phyloP scores from a whole-genome alignment of 208 protist species.

The Trypanosoma conorhini region DNA sequence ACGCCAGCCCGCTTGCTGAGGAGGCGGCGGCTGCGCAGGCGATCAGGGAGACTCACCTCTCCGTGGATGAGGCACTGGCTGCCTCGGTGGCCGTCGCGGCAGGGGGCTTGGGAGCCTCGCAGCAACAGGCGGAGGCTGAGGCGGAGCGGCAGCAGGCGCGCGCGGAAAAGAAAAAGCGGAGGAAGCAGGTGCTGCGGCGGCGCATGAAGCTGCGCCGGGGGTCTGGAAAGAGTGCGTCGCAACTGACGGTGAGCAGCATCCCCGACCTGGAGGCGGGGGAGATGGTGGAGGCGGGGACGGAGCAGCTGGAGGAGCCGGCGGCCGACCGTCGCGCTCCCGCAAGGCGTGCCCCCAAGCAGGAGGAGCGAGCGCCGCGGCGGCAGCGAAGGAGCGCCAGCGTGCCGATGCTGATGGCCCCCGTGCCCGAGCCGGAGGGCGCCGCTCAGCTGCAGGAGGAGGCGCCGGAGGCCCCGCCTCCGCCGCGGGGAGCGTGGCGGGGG shows the following conservation, averaged over 20 bases:
- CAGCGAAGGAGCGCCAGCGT: not conserved
- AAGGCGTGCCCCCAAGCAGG: too few species aligned
- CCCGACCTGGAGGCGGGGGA: constrained; percentile 48
- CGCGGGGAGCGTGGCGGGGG: too few species aligned
- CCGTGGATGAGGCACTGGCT: too few species aligned
- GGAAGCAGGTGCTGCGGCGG: constrained; percentile 50
- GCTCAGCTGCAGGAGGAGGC: not conserved
- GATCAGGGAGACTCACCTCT: not conserved
- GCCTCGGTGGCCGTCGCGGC: not conserved
- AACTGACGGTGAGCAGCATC: constrained; percentile 32
- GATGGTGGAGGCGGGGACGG: constrained; percentile 41
- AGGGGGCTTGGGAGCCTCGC: not conserved
- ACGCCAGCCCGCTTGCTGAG: constrained; percentile 37
- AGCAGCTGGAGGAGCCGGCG: constrained; percentile 9
- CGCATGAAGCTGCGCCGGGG: constrained; percentile 30
- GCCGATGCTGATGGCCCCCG: not conserved
- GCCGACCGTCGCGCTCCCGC: too few species aligned
- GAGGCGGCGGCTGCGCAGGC: constrained; percentile 35
- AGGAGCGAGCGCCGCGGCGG: not conserved
- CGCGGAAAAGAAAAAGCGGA: constrained; percentile 29
- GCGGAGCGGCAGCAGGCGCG: not conserved
- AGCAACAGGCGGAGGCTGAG: not conserved
- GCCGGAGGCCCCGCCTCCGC: not conserved
- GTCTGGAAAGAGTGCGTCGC: constrained; percentile 24
- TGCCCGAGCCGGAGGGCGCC: not conserved